A percentile compares a stretch with the other conserved stretches of the same genome.
phyloP scores from a whole-genome alignment of 208 protist species.

The Leishmania tropica region DNA sequence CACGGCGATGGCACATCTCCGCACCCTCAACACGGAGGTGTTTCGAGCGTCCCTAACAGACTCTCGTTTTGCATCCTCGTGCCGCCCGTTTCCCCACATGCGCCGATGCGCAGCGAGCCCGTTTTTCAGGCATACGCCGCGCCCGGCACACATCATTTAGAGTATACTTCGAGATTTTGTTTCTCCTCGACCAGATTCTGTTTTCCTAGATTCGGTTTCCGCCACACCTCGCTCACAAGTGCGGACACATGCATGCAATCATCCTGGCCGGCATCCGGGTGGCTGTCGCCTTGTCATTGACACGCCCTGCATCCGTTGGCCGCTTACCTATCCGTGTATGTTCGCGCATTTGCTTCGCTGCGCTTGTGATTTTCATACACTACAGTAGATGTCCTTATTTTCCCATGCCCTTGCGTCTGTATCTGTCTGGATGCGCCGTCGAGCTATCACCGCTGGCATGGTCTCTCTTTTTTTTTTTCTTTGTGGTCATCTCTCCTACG shows the following conservation, averaged over 20 bases:
- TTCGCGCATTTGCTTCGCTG: not conserved
- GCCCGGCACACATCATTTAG: not conserved
- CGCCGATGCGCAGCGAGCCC: not conserved
- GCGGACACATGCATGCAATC: not conserved
- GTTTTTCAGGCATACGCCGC: not conserved
- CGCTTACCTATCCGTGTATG: constrained; percentile 3
- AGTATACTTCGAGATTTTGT: constrained; percentile 9
- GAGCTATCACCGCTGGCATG: not conserved
- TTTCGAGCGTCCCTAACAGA: not conserved
- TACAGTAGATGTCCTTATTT: not conserved
- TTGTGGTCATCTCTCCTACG: not conserved
- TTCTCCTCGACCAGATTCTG: not conserved
- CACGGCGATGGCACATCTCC: not conserved
- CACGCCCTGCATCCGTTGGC: not conserved
- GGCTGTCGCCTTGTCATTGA: not conserved
- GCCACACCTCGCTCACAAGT: not conserved
- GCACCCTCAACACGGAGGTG: not conserved
- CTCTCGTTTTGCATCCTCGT: not conserved
- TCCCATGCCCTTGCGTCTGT: not conserved
- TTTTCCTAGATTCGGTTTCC: constrained; percentile 10
- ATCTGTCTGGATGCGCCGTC: not conserved
- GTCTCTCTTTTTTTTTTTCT: not conserved
- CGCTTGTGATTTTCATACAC: not conserved
- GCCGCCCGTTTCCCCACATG: not conserved
- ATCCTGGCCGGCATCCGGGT: not conserved